Percentiles rank a stretch among this genome's conserved stretches.
These are phyloP conservation scores for Potentilla sterilis DNA, from an alignment of 306 rosid genomes.

Conservation along the genomic window DNA sequence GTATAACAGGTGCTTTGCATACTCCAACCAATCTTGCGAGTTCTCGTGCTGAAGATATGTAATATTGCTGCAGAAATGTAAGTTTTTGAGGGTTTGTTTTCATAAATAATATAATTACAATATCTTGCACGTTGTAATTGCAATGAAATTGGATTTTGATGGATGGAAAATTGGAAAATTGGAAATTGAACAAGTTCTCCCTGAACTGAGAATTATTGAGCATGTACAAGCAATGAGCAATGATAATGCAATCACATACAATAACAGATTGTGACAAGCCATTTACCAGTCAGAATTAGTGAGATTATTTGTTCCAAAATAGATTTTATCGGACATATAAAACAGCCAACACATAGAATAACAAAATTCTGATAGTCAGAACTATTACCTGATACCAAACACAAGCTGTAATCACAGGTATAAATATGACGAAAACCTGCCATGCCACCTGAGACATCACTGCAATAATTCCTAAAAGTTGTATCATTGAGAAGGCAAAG, in stretches of 20 bases:
- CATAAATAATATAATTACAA: not conserved
- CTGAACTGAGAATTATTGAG: not conserved
- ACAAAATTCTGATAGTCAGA: constrained; percentile 9
- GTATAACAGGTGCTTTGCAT: constrained; percentile 89
- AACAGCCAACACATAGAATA: constrained; percentile 9
- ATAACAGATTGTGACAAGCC: not conserved
- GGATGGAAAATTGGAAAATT: not conserved
- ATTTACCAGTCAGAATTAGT: not conserved
- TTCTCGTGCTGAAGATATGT: constrained; percentile 66
- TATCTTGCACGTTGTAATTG: not conserved
- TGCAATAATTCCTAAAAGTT: constrained; percentile 67
- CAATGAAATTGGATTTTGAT: not conserved
- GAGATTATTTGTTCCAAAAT: not conserved
- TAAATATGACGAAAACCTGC: constrained; percentile 73
- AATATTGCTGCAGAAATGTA: constrained; percentile 57
- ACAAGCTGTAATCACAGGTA: constrained; percentile 59
- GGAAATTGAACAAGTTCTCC: not conserved
- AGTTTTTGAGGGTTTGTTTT: constrained; percentile 5
- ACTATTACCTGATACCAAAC: constrained; percentile 72
- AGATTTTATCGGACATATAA: not conserved
- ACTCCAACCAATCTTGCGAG: constrained; percentile 74
- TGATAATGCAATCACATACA: not conserved
- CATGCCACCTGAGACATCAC: constrained; percentile 84
- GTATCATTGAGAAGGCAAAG: constrained; percentile 52
- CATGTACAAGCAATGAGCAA: not conserved